Evolutionary conservation across 371 early-diverging fungal genomes (phyloP), one percentile per base, ranked within the genome.

Genomic region (Apophysomyces ossiformis): DNA sequence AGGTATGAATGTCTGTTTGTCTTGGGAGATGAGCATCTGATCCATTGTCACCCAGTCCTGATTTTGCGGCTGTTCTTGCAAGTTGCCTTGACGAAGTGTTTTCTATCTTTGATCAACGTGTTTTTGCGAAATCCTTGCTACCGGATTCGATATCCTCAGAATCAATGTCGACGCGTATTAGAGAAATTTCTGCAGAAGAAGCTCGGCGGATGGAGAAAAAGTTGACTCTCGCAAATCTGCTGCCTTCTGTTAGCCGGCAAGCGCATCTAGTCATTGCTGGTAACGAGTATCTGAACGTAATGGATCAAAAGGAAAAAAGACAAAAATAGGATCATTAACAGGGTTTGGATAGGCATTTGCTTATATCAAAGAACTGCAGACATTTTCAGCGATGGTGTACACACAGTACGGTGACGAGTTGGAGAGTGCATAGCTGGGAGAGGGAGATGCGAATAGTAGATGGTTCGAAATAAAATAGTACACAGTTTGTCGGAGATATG

Each of bases 231-330:
- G 95, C 91, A 3, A 88, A 87, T 61, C 72, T 94, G 39, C 70
- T 96, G 66, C 95, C 96, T 18, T 65, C 83, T 58, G 84, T 95
- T 57, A 85, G 91, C 18, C 85, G 90, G 60, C 89, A 92, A 72
- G 91, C 89, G 11, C 92, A 95, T 69, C 68, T 86, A 64, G 86
- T 94, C 37, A 82, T 96, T 60, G 89, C 93, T 73, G 93, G 95
- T 26, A 95, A 95, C 76, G 84, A 87, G 66, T 96, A 90, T 66
- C 75, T 95, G 7, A 93, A 95, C 70, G 90, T 81, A 80, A 71
- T 44, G 39, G 18, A 64, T 21, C n/a, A 35, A 16, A 37, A n/a
- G 11, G 11, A 16, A 32, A 18, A 38, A 32, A 38, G 0, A 61
- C 45, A 44, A 56, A 35, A 9, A 57, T 26, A 37, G 9, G 35